These are phyloP conservation scores for Jamesozyma rosinii DNA, from an alignment of 805 yeast genomes.

Conservation along the genomic window DNA sequence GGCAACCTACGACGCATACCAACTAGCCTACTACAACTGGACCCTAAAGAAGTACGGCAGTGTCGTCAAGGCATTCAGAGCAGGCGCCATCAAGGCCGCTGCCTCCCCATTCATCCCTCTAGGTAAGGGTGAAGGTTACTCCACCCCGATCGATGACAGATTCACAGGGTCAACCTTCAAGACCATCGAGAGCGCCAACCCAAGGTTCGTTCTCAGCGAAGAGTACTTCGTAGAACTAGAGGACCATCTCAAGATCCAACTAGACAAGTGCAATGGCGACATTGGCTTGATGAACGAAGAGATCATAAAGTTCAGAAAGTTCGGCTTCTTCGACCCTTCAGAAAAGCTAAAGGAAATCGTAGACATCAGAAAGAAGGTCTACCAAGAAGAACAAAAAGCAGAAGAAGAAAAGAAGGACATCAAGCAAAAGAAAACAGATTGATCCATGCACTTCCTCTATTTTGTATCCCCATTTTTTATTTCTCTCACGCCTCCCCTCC, in stretches of 20 bases:
- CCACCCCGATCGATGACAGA: constrained; percentile 42
- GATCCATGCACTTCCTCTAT: neutral
- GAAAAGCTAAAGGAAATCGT: constrained; percentile 27
- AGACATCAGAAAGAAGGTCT: constrained; percentile 20
- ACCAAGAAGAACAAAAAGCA: constrained; percentile 13
- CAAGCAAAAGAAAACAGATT: constrained; percentile 4
- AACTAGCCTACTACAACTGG: constrained; percentile 54
- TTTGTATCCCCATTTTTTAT: neutral
- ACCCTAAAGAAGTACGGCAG: constrained; percentile 64
- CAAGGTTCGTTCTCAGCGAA: constrained; percentile 45
- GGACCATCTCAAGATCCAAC: constrained; percentile 36
- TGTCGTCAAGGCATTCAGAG: constrained; percentile 62
- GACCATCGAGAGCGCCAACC: constrained; percentile 32
- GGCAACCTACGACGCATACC: constrained; percentile 60
- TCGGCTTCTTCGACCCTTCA: constrained; percentile 48
- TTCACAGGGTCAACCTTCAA: constrained; percentile 31
- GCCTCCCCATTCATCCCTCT: constrained; percentile 52
- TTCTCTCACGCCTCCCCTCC: neutral
- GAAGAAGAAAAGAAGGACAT: constrained; percentile 1
- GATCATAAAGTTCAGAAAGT: constrained; percentile 58
- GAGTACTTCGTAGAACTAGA: constrained; percentile 47
- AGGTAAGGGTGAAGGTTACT: constrained; percentile 77
- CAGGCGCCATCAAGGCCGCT: constrained; percentile 57
- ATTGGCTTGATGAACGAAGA: constrained; percentile 32
- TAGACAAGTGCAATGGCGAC: constrained; percentile 29